Percentiles rank a stretch among this genome's conserved stretches.
These are phyloP conservation scores for Echria macrotheca DNA, from an alignment of 495 filamentous ascomycete species.

Conservation along the genomic window DNA sequence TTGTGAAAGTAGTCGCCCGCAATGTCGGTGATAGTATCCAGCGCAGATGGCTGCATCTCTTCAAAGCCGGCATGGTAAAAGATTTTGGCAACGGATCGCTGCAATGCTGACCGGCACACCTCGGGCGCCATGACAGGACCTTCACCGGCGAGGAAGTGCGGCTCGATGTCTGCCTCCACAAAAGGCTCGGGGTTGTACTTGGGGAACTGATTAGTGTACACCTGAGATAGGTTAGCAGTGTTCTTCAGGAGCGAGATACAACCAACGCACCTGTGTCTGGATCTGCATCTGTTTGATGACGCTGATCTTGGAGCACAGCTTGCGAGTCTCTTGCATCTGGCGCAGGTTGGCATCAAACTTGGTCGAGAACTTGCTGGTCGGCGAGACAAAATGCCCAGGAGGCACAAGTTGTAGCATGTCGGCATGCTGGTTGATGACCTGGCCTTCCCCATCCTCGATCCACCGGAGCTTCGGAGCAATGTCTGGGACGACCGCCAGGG, in stretches of 20 bases:
- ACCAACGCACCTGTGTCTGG: slow-evolving; percentile 73
- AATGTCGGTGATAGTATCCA: slow-evolving; percentile 87
- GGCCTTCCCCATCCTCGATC: slow-evolving; percentile 79
- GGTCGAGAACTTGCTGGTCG: slow-evolving; percentile 66
- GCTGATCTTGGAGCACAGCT: slow-evolving; percentile 90
- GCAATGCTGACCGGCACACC: slow-evolving; percentile 74
- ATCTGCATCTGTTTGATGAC: slow-evolving; percentile 99
- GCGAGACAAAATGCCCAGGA: slow-evolving; percentile 69
- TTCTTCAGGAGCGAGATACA: neutral
- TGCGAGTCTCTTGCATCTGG: slow-evolving; percentile 95
- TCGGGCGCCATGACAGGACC: slow-evolving; percentile 79
- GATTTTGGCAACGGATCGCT: slow-evolving; percentile 86
- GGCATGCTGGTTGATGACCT: slow-evolving; percentile 78
- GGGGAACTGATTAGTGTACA: slow-evolving; percentile 96
- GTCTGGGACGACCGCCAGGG: slow-evolving; percentile 79
- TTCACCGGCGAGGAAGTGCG: slow-evolving; percentile 80
- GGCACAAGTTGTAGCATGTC: slow-evolving; percentile 73
- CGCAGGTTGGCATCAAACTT: slow-evolving; percentile 86
- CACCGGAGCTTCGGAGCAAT: slow-evolving; percentile 69
- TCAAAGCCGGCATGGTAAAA: slow-evolving; percentile 98
- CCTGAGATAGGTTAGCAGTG: slow-evolving; percentile 44
- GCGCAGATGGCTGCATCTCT: slow-evolving; percentile 89
- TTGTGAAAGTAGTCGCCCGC: slow-evolving; percentile 86
- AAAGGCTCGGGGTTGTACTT: slow-evolving; percentile 95
- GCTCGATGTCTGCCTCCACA: slow-evolving; percentile 72